Evolutionary conservation across 2,329 filamentous ascomycete species (phyloP).

Genomic region (Xylaria sp.): DNA sequence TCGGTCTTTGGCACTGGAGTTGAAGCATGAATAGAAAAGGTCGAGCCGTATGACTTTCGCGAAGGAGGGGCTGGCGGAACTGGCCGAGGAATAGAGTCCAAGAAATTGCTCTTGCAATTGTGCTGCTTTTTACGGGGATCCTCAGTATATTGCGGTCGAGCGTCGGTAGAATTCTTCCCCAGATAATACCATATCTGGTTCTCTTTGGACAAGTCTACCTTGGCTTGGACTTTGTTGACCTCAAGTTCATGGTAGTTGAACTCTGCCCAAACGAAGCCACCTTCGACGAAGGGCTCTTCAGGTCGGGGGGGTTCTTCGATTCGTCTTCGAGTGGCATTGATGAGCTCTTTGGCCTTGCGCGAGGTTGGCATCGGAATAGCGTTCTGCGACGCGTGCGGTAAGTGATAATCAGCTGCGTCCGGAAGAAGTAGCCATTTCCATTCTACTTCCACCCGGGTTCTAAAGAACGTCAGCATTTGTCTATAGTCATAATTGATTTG

Average conservation of each 20-base stretch:
- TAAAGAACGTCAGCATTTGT: slow-evolving; percentile 52
- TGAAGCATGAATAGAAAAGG: slow-evolving; percentile 34
- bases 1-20: slow-evolving; percentile 32
- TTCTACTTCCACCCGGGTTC: slow-evolving; percentile 77
- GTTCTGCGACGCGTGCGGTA: slow-evolving; percentile 75
- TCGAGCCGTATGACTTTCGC: slow-evolving; percentile 38
- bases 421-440: slow-evolving; percentile 84
- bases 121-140: slow-evolving; percentile 65
- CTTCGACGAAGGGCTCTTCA: slow-evolving; percentile 70
- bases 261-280: slow-evolving; percentile 76
- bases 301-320: slow-evolving; percentile 67
- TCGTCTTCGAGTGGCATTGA: slow-evolving; percentile 68
- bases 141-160: slow-evolving; percentile 88
- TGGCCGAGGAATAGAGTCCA: slow-evolving; percentile 68
- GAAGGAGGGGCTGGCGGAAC: slow-evolving; percentile 32
- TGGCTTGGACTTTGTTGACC: slow-evolving; percentile 65
- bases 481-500: slow-evolving; percentile 4
- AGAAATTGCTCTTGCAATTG: slow-evolving; percentile 73
- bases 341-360: slow-evolving; percentile 66
- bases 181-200: slow-evolving; percentile 90
- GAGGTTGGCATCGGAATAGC: slow-evolving; percentile 73
- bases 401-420: slow-evolving; percentile 70
- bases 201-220: slow-evolving; percentile 72
- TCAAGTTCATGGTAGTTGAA: slow-evolving; percentile 69
- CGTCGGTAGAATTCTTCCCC: slow-evolving; percentile 83